Percentiles rank a stretch among this genome's conserved stretches.
Conservation (phyloP, 768 basidiomycete species). For the Mycena pura region DNA sequence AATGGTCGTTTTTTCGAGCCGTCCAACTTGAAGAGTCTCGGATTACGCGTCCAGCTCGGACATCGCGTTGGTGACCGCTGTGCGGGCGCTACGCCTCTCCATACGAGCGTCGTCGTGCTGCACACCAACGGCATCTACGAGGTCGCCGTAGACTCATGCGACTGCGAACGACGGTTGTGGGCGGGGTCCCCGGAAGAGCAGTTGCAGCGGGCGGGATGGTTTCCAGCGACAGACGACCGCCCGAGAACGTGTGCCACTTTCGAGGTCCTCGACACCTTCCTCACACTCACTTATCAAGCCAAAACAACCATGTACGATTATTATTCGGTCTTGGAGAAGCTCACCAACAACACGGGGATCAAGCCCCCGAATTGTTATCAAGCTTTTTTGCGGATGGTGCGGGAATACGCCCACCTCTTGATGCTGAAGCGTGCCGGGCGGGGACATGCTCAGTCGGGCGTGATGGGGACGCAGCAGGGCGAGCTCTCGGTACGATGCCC, state of each 20-base stretch:
- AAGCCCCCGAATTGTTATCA: constrained; percentile 22
- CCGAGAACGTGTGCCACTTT: constrained; percentile 27
- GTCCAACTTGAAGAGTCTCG: not conserved
- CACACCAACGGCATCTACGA: not conserved
- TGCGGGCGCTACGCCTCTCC: not conserved
- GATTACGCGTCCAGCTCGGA: not conserved
- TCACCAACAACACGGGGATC: constrained; percentile 27
- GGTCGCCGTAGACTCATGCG: not conserved
- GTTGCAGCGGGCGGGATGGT: constrained; percentile 25
- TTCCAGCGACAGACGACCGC: constrained; percentile 16
- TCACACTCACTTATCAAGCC: constrained; percentile 11
- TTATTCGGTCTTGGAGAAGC: constrained; percentile 17
- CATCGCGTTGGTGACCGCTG: no score
- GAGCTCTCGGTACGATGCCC: constrained; percentile 34
- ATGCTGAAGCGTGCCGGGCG: constrained; percentile 33
- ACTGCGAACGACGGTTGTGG: not conserved
- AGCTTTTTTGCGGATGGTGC: constrained; percentile 21
- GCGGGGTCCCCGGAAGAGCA: not conserved
- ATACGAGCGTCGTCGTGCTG: not conserved
- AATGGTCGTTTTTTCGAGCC: not conserved
- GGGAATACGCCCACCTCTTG: constrained; percentile 31
- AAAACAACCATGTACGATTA: constrained; percentile 30
- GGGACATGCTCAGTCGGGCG: constrained; percentile 30
- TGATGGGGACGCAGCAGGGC: constrained; percentile 29
- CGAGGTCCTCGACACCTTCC: constrained; percentile 8